Evolutionary conservation across 108 stramenopile genomes (phyloP), one percentile per base, ranked within the genome.

Genomic region (Cyclostephanos tholiformis): DNA sequence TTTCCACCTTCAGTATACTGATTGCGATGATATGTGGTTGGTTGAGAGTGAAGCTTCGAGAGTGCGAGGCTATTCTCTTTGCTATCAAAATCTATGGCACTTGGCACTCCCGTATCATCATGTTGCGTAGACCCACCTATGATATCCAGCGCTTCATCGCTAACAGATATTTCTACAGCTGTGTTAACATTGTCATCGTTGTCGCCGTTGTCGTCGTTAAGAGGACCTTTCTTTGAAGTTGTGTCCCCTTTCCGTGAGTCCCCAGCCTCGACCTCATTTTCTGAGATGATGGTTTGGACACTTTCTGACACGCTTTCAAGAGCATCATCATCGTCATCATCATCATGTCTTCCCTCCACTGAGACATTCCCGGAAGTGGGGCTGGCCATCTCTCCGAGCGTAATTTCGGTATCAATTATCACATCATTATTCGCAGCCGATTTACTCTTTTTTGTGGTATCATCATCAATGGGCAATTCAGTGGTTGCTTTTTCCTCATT

Each of bases 1-100:
- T 60, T n/a, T 30, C 7, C 35, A 39, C 44, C 63, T 4, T 55
- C 32, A 39, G 23, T 64, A 14, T 63, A 77, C 64, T 77, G 68
- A 53, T 51, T 77, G 29, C 76, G 66, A 35, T 77, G 76, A 70
- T 70, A 77, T 10, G 68, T 53, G 35, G 53, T 77, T 10, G 46
- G 14, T 36, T 48, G 51, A 23, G 43, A 14, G 39, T 20, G 22
- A 17, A n/a, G 19, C 4, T 46, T 49, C n/a, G 20, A 52, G 14
- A 65, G 65, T 20, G 3, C 26, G 61, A 39, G 32, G 50, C 14
- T n/a, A 49, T 50, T 13, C 39, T 25, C 48, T 6, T 32, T 30
- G 39, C 20, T 23, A 29, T 48, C 17, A 27, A n/a, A 32, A 22
- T 16, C 16, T 9, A 46, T 29, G 25, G 49, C 13, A 48, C 49